Conservation (phyloP, 1,284 basidiomycete genomes). For the Cystobasidiaceae sp. region DNA sequence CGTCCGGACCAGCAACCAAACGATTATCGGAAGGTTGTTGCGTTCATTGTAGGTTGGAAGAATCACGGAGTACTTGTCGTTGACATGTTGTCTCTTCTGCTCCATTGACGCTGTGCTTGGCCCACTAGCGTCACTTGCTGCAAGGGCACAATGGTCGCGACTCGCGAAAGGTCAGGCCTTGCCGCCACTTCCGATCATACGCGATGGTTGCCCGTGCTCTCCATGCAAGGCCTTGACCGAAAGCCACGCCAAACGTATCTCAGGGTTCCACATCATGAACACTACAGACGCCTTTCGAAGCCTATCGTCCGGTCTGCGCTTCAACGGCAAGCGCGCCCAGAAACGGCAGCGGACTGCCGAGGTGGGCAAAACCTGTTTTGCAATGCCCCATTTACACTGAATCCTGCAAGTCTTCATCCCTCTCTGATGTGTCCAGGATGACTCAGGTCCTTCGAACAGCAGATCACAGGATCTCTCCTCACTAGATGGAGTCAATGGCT, state of each 20-base stretch:
- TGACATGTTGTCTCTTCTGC: not conserved
- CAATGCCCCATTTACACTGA: no score
- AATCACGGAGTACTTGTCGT: slow-evolving; percentile 56
- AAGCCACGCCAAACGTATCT: not conserved
- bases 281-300: slow-evolving; percentile 7
- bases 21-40: slow-evolving; percentile 79
- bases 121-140: not conserved
- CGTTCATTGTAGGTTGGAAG: slow-evolving; percentile 89
- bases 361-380: no score
- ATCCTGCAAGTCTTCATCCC: no score
- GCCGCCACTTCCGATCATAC: not conserved
- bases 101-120: no score
- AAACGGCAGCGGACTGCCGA: not conserved
- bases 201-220: not conserved
- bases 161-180: not conserved
- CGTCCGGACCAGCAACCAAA: slow-evolving; percentile 71
- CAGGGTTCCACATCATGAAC: not conserved
- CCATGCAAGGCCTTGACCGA: not conserved
- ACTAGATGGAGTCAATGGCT: not conserved
- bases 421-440: no score
- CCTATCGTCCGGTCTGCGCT: slow-evolving; percentile 28
- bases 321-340: slow-evolving; percentile 26
- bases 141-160: not conserved
- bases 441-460: no score
- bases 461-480: no score